These are phyloP conservation scores for Baudoinia panamericana DNA, from an alignment of 495 filamentous ascomycete genomes.

Conservation along the genomic window DNA sequence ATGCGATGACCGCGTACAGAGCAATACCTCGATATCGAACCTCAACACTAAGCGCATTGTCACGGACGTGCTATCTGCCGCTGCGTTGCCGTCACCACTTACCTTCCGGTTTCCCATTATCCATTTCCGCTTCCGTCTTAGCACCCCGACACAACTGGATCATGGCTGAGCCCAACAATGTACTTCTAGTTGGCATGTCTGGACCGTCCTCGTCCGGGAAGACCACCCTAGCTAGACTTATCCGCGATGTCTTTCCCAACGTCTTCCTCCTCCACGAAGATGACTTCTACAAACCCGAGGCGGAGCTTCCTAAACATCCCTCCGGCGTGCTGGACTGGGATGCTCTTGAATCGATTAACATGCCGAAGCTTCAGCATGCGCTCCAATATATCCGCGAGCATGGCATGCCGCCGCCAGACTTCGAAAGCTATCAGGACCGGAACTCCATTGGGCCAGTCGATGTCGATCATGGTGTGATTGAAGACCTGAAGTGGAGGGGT, in stretches of 20 bases:
- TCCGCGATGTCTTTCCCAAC: constrained; percentile 29
- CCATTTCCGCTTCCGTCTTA: no score
- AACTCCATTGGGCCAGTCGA: constrained; percentile 45
- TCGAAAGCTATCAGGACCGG: constrained; percentile 64
- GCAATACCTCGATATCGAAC: no score
- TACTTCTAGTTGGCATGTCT: constrained; percentile 20
- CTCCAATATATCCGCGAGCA: constrained; percentile 49
- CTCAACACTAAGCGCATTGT: no score
- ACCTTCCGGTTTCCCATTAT: no score
- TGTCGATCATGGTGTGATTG: constrained; percentile 25
- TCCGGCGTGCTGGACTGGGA: constrained; percentile 71
- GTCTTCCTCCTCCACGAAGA: constrained; percentile 81
- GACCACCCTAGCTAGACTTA: constrained; percentile 32
- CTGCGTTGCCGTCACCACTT: no score
- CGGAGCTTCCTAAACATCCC: constrained; percentile 39
- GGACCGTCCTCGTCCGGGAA: constrained; percentile 32
- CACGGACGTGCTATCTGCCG: no score
- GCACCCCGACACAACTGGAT: background rate
- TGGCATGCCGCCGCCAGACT: constrained; percentile 49
- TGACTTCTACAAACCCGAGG: constrained; percentile 76
- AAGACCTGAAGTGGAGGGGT: constrained; percentile 16
- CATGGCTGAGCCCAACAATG: constrained; percentile 14
- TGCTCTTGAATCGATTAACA: constrained; percentile 58
- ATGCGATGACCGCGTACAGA: no score
- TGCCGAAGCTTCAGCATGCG: constrained; percentile 46